Percentiles rank a stretch among this genome's conserved stretches.
These are phyloP conservation scores for Rhizopogon hawkerae DNA, from an alignment of 1,284 basidiomycete genomes.

Conservation along the genomic window DNA sequence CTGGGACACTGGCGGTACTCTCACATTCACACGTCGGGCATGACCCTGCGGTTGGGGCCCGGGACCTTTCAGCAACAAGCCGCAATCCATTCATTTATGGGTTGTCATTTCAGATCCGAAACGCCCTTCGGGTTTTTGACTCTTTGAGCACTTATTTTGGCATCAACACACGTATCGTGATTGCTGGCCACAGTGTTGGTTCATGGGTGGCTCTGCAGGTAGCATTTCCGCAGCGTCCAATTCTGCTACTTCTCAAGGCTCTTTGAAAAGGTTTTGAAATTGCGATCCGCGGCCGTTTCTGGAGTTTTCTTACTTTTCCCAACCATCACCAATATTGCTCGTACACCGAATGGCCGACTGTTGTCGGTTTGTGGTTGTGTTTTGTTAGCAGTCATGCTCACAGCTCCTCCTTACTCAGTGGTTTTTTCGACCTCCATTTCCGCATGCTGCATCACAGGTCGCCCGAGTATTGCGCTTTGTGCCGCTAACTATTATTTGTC, in stretches of 20 bases:
- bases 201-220: conserved; percentile 54
- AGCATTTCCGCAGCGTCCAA: conserved; percentile 4
- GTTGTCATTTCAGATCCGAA: conserved; percentile 41
- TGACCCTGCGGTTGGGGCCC: conserved; percentile 29
- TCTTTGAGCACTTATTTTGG: conserved; percentile 30
- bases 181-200: conserved; percentile 55
- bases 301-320: conserved; percentile 50
- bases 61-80: conserved; percentile 6
- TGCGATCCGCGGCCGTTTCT: conserved; percentile 29
- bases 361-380: conserved; percentile 31
- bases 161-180: conserved; percentile 31
- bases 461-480: conserved; percentile 19
- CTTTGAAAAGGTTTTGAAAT: conserved; percentile 38
- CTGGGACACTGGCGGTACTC: conserved; percentile 37
- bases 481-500: conserved; percentile 16
- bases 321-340: conserved; percentile 44
- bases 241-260: conserved; percentile 3
- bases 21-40: conserved; percentile 49
- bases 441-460: conserved; percentile 33
- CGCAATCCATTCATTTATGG: conserved; percentile 18
- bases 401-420: conserved; percentile 27
- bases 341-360: conserved; percentile 46
- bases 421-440: conserved; percentile 40
- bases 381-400: not conserved
- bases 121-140: conserved; percentile 42